These are phyloP conservation scores for Antrodiella citrinella DNA, from an alignment of 768 basidiomycete genomes.

Conservation along the genomic window DNA sequence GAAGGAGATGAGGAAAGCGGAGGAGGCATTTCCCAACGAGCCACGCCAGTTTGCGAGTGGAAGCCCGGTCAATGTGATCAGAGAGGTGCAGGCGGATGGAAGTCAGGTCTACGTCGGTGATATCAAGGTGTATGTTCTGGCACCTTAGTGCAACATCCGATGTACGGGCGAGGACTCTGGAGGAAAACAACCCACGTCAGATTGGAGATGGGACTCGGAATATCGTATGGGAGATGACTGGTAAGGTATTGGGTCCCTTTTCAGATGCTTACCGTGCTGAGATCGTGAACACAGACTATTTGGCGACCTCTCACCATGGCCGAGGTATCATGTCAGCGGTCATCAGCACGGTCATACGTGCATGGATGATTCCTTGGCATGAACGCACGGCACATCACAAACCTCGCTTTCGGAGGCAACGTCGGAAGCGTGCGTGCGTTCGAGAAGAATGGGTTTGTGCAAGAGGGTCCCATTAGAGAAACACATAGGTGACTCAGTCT, in stretches of 20 bases:
- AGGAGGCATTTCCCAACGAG: constrained; percentile 13
- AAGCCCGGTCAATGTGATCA: constrained; percentile 42
- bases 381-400: constrained; percentile 41
- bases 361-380: constrained; percentile 64
- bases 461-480: not conserved
- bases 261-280: not conserved
- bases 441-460: not conserved
- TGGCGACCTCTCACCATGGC: constrained; percentile 54
- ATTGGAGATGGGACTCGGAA: constrained; percentile 46
- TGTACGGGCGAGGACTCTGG: constrained; percentile 23
- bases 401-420: constrained; percentile 43
- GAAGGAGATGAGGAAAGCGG: constrained; percentile 25
- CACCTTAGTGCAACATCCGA: no score
- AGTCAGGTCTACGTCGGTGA: constrained; percentile 46
- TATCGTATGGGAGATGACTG: constrained; percentile 55
- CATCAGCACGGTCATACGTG: constrained; percentile 40
- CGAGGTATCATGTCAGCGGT: constrained; percentile 68
- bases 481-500: no score
- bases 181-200: constrained; percentile 32
- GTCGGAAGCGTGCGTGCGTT: constrained; percentile 51
- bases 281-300: constrained; percentile 37
- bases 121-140: constrained; percentile 23
- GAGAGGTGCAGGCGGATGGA: constrained; percentile 50
- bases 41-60: constrained; percentile 28
- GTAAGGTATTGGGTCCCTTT: constrained; percentile 26